A percentile compares a stretch with the other conserved stretches of the same genome.
Conservation (phyloP, 1,139 yeast genomes). For the Yamadazyma buinensis region DNA sequence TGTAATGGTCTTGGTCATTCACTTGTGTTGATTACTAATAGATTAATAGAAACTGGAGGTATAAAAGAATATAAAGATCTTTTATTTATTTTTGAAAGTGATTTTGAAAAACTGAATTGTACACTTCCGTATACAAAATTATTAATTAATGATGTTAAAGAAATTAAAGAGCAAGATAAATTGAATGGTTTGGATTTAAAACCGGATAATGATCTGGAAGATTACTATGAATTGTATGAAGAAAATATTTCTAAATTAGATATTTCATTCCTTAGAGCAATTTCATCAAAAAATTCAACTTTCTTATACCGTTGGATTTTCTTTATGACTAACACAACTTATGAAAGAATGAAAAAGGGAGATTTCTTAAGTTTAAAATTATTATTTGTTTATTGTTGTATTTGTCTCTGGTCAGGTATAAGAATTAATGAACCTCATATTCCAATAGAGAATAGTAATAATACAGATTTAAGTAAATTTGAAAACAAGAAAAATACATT, state of each 20-base stretch:
- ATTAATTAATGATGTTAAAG: neutral
- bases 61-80: neutral
- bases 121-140: neutral
- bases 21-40: constrained; percentile 4
- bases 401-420: constrained; percentile 17
- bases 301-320: constrained; percentile 25
- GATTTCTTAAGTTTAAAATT: constrained; percentile 23
- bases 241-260: constrained; percentile 7
- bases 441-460: constrained; percentile 7
- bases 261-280: constrained; percentile 4
- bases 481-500: too few species aligned
- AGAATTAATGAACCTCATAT: constrained; percentile 8
- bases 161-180: too few species aligned
- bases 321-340: constrained; percentile 11
- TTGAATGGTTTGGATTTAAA: too few species aligned
- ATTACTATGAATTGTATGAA: neutral
- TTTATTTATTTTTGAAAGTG: neutral
- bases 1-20: constrained; percentile 4
- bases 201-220: too few species aligned
- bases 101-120: neutral
- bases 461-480: constrained; percentile 7
- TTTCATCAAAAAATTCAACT: constrained; percentile 6
- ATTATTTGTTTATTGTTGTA: constrained; percentile 19
- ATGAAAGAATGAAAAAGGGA: constrained; percentile 12
- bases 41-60: neutral